Base-by-base conservation (phyloP, 352 stramenopile species). In the Pythium chondricola region DNA sequence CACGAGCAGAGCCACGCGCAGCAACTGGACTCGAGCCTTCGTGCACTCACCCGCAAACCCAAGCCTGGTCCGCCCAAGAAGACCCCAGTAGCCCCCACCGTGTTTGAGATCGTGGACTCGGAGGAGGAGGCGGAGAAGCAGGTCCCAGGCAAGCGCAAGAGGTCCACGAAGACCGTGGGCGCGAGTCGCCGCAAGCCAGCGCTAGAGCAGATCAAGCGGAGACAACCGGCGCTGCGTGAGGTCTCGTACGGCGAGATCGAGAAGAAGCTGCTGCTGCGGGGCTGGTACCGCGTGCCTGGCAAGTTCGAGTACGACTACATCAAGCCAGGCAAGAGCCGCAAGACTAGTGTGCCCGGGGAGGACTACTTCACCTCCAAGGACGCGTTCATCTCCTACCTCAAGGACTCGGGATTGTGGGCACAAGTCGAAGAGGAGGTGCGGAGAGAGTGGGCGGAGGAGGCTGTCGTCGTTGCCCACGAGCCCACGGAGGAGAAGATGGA, bases 291-390 rank as follows among this genome's bases (percentile, higher is more conserved):
- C 31, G 52, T 48, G 16, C 22, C 27, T 41, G 51, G 71, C 5
- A 38, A n/a, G 6, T 58, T 87, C 4, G 75, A 71, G 17, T 89
- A 75, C 40, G 73, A 86, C 42, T 89, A 84, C 62, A 85, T 85
- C 58, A 84, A 69, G 45, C 78, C 78, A 6, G 56, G 67, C 35
- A 81, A 63, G n/a, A 46, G 56, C 2, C 65, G 56, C 8, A 27
- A 47, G n/a, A 55, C 50, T 13, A 63, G 83, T 11, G 25, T 59
- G 9, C 42, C 42, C 33, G 61, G 58, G 22, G 48, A 70, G 10
- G 75, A 87, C 49, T 87, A 75, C 56, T 89, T 87, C 38, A 53
- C 46, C 24, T 74, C 47, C 4, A 66, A 69, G 29, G 47, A 52
- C 1, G 14, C 65, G 18, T 48, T 87, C 33, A 61, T 71, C 18